Conservation (phyloP, 345 rosid genomes). For the Noccaea caerulescens region DNA sequence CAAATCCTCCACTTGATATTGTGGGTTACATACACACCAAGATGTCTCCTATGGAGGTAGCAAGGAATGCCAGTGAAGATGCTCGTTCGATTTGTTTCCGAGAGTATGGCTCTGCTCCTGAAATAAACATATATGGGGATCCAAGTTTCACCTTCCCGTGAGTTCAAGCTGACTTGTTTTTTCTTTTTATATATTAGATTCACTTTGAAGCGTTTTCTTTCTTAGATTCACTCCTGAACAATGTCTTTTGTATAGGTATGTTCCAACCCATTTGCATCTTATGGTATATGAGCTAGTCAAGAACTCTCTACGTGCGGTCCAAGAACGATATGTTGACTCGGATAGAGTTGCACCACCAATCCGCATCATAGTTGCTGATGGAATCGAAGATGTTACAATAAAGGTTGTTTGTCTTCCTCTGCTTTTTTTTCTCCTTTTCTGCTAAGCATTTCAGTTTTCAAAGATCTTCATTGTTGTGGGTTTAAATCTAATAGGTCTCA, state of each 20-base stretch:
- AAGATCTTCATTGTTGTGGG: constrained; percentile 22
- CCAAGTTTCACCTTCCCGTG: constrained; percentile 92
- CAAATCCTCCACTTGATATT: constrained; percentile 76
- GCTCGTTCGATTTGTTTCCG: constrained; percentile 81
- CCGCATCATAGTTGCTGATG: constrained; percentile 89
- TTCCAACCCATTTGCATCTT: constrained; percentile 88
- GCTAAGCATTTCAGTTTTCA: neutral
- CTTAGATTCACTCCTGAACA: neutral
- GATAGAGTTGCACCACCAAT: constrained; percentile 80
- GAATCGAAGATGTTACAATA: constrained; percentile 93
- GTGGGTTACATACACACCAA: constrained; percentile 91
- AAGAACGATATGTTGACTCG: constrained; percentile 76
- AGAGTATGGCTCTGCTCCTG: constrained; percentile 93
- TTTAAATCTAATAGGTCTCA: constrained; percentile 59
- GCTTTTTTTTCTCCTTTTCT: neutral
- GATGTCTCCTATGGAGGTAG: constrained; percentile 95
- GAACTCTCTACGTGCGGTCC: constrained; percentile 94
- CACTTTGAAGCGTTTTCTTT: constrained; percentile 4
- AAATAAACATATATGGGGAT: constrained; percentile 81
- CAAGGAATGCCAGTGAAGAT: constrained; percentile 85
- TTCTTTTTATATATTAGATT: neutral
- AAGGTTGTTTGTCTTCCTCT: constrained; percentile 52
- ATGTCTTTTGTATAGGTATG: constrained; percentile 57
- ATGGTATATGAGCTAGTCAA: constrained; percentile 97
- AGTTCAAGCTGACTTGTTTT: constrained; percentile 39